phyloP scores from a whole-genome alignment of 345 rosid genomes.

The Citrus hindsii region DNA sequence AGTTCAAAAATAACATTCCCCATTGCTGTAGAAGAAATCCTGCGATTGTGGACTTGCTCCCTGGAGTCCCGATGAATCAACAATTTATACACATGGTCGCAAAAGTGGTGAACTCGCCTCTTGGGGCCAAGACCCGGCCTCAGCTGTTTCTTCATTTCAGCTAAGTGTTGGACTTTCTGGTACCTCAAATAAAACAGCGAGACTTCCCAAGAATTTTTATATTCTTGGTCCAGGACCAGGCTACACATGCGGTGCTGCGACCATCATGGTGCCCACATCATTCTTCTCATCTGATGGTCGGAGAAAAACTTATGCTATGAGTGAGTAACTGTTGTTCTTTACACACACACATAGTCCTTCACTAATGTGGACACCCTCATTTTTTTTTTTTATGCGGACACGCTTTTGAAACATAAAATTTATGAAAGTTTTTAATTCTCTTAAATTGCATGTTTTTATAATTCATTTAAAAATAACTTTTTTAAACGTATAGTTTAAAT shows the following conservation, averaged over 20 bases:
- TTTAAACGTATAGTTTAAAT: too few species aligned
- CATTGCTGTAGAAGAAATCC: conserved; percentile 66
- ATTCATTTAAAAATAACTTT: too few species aligned
- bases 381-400: too few species aligned
- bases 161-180: conserved; percentile 64
- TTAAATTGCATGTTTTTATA: too few species aligned
- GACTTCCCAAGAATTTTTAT: conserved; percentile 67
- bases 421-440: too few species aligned
- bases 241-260: conserved; percentile 73
- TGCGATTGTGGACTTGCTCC: conserved; percentile 61
- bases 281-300: conserved; percentile 48
- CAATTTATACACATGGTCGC: conserved; percentile 61
- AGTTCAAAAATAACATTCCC: conserved; percentile 65
- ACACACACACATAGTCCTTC: fast-evolving
- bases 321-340: conserved; percentile 23
- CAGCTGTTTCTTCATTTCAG: conserved; percentile 64
- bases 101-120: conserved; percentile 59
- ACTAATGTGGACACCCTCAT: too few species aligned
- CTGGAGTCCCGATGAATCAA: conserved; percentile 72
- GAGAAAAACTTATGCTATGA: conserved; percentile 67
- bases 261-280: conserved; percentile 62
- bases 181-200: conserved; percentile 71
- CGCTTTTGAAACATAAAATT: too few species aligned
- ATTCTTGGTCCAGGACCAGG: conserved; percentile 70
- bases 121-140: conserved; percentile 71